Conservation (phyloP, 768 basidiomycete species). For the Tricholoma saponaceum region DNA sequence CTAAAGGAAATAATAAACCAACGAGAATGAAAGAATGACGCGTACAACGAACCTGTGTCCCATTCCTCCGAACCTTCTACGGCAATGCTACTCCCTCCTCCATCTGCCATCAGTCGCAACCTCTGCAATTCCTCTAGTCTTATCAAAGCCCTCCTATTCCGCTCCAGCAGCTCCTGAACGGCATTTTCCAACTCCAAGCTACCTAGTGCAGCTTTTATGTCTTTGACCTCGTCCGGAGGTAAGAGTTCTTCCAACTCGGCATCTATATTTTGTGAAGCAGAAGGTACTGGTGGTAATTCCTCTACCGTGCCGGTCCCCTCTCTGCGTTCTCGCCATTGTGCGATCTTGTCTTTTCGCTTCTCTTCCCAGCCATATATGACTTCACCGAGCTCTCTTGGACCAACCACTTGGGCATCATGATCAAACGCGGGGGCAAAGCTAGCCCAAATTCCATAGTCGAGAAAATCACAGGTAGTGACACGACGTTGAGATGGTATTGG, state of each 20-base stretch:
- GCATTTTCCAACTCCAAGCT: slow-evolving; percentile 64
- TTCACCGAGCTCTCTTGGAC: slow-evolving; percentile 57
- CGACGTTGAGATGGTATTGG: slow-evolving; percentile 47
- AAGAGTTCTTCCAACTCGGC: slow-evolving; percentile 50
- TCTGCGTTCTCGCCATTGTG: slow-evolving; percentile 21
- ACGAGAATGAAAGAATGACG: slow-evolving; percentile 3
- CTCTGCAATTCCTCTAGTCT: slow-evolving; percentile 66
- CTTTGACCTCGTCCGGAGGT: slow-evolving; percentile 47
- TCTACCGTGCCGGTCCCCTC: slow-evolving; percentile 23
- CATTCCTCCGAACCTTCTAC: slow-evolving; percentile 77
- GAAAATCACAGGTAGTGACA: slow-evolving; percentile 61
- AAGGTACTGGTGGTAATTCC: slow-evolving; percentile 16
- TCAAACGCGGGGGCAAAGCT: slow-evolving; percentile 80
- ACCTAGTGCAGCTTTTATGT: slow-evolving; percentile 57
- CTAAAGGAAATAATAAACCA: slow-evolving; percentile 33
- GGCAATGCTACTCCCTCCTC: slow-evolving; percentile 39
- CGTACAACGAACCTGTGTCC: slow-evolving; percentile 60
- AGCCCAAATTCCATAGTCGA: slow-evolving; percentile 74
- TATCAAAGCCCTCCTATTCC: slow-evolving; percentile 59
- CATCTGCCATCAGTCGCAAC: slow-evolving; percentile 44
- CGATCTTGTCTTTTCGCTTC: slow-evolving; percentile 29
- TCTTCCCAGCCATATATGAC: slow-evolving; percentile 49
- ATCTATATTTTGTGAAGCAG: slow-evolving; percentile 25
- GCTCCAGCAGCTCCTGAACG: slow-evolving; percentile 62
- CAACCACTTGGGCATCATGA: slow-evolving; percentile 71